Percentiles rank a stretch among this genome's conserved stretches.
Evolutionary conservation across 345 rosid genomes (phyloP).

Genomic region (Euclidium syriacum): DNA sequence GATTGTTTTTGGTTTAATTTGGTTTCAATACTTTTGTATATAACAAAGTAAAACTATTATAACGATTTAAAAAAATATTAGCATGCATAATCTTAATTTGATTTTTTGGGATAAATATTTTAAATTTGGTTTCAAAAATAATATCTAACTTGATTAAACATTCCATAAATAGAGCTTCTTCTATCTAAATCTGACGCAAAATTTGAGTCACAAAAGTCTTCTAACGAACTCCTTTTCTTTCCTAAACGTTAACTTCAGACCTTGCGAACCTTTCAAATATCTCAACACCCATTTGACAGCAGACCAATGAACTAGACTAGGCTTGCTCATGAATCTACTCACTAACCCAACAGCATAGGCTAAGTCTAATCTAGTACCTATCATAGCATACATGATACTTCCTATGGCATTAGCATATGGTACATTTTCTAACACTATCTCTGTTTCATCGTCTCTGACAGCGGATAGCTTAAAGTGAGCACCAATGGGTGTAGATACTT

Average conservation of each 20-base stretch:
- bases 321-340: neutral
- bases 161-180: neutral
- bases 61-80: too few relatives aligned
- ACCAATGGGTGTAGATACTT: neutral
- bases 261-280: neutral
- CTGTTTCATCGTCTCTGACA: neutral
- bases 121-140: too few relatives aligned
- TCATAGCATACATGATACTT: neutral
- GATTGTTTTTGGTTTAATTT: too few relatives aligned
- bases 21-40: too few relatives aligned
- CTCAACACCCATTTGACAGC: neutral
- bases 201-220: neutral
- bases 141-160: too few relatives aligned
- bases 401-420: neutral
- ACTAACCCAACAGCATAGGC: neutral
- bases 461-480: neutral
- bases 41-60: too few relatives aligned
- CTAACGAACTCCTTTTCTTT: neutral
- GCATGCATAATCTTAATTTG: too few relatives aligned
- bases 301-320: neutral
- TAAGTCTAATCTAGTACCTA: neutral
- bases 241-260: neutral
- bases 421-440: neutral
- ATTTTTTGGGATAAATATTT: too few relatives aligned
- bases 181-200: neutral